A percentile compares a stretch with the other conserved stretches of the same genome.
Evolutionary conservation across 306 rosid genomes (phyloP).

Genomic region (Trifolium pratense): DNA sequence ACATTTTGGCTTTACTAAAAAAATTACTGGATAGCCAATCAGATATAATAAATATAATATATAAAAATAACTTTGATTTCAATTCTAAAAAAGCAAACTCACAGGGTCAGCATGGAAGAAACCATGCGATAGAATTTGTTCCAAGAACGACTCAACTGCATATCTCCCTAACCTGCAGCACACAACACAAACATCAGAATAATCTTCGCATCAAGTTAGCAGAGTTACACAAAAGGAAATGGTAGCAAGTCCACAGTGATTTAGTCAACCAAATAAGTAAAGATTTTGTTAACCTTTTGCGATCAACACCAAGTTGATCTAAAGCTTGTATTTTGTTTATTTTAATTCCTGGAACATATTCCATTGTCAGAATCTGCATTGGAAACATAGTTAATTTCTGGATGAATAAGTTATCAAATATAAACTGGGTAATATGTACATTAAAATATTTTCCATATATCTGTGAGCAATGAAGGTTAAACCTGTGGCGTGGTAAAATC

Average conservation of each 20-base stretch:
- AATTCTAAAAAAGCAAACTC: conserved; percentile 50
- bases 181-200: conserved; percentile 31
- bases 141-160: conserved; percentile 97
- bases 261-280: conserved; percentile 17
- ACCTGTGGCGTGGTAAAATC: conserved; percentile 98
- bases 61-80: conserved; percentile 19
- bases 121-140: conserved; percentile 95
- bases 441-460: conserved; percentile 30
- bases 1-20: conserved; percentile 30
- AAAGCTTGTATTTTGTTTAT: conserved; percentile 94
- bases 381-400: conserved; percentile 33
- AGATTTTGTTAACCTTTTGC: conserved; percentile 64
- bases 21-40: conserved; percentile 22
- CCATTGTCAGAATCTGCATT: conserved; percentile 93
- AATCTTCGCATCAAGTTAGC: conserved; percentile 16
- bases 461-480: conserved; percentile 34
- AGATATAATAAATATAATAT: conserved; percentile 14
- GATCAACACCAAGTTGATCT: conserved; percentile 96
- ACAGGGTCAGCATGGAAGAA: conserved; percentile 99
- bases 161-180: conserved; percentile 82
- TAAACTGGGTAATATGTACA: conserved; percentile 26
- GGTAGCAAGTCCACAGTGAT: conserved; percentile 11
- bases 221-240: conserved; percentile 39
- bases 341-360: conserved; percentile 98
- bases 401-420: conserved; percentile 20